A percentile compares a stretch with the other conserved stretches of the same genome.
Evolutionary conservation across 1,139 yeast genomes (phyloP).

Genomic region (Blastobotrys indianensis): DNA sequence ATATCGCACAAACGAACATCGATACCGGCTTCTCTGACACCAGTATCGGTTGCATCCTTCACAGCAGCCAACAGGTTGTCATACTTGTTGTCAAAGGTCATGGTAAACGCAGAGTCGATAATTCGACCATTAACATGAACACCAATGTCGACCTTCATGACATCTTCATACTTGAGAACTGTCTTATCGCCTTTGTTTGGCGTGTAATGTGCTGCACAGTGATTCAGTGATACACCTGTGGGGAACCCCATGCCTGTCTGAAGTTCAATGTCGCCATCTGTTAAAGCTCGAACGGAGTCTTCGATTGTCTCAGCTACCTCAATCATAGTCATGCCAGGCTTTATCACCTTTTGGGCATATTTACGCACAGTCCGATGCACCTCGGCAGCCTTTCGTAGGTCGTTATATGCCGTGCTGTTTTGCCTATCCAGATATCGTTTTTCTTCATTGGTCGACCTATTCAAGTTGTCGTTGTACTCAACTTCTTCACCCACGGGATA

Average conservation of each 20-base stretch:
- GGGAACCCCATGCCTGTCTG: constrained; percentile 95
- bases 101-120: constrained; percentile 92
- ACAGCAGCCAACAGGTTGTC: constrained; percentile 80
- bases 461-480: constrained; percentile 60
- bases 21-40: constrained; percentile 87
- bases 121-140: constrained; percentile 96
- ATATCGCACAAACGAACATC: constrained; percentile 93
- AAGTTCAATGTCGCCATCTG: constrained; percentile 56
- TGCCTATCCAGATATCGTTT: constrained; percentile 72
- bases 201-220: constrained; percentile 96
- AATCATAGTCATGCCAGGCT: constrained; percentile 89
- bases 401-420: constrained; percentile 64
- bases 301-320: constrained; percentile 90
- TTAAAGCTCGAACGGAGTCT: constrained; percentile 68
- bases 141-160: constrained; percentile 95
- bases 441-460: constrained; percentile 82
- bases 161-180: constrained; percentile 76
- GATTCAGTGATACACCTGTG: constrained; percentile 87
- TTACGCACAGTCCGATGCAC: constrained; percentile 87
- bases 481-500: constrained; percentile 76
- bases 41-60: constrained; percentile 88
- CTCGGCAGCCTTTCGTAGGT: constrained; percentile 92
- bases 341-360: constrained; percentile 64
- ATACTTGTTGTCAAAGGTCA: constrained; percentile 79
- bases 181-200: constrained; percentile 93